Conservation (phyloP, 2,329 filamentous ascomycete genomes). For the Aspergillus brasiliensis region DNA sequence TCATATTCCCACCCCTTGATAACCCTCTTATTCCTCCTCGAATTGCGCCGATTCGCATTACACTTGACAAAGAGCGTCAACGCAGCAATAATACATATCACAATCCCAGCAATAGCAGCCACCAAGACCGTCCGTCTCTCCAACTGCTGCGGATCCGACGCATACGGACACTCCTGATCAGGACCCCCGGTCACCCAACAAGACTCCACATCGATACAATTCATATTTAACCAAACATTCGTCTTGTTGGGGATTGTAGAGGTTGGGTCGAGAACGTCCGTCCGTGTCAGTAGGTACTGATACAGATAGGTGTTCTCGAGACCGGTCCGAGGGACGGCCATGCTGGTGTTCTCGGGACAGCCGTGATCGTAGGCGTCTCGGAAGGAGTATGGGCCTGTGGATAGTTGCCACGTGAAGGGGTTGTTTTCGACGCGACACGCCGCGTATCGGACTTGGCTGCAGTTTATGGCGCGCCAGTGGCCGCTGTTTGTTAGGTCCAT, state of each 20-base stretch:
- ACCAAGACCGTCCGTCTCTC: constrained; percentile 57
- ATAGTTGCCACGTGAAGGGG: constrained; percentile 63
- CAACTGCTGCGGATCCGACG: constrained; percentile 44
- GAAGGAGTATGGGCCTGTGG: constrained; percentile 46
- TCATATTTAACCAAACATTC: constrained; percentile 62
- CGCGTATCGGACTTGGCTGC: constrained; percentile 52
- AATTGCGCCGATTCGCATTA: constrained; percentile 61
- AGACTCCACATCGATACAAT: constrained; percentile 56
- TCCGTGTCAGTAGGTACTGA: constrained; percentile 38
- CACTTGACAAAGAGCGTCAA: constrained; percentile 67
- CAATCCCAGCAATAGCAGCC: constrained; percentile 63
- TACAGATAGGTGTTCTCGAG: constrained; percentile 65
- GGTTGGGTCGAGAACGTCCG: constrained; percentile 27
- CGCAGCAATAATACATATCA: constrained; percentile 62
- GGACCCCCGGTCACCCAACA: constrained; percentile 65
- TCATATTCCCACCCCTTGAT: constrained; percentile 66
- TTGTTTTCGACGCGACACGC: constrained; percentile 58
- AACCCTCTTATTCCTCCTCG: constrained; percentile 53
- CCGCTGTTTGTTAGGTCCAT: constrained; percentile 52
- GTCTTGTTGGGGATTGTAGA: constrained; percentile 29
- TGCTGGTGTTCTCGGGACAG: constrained; percentile 55
- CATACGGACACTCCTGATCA: constrained; percentile 62
- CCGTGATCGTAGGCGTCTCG: constrained; percentile 43
- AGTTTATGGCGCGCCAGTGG: constrained; percentile 62
- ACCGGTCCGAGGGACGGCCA: constrained; percentile 61